Evolutionary conservation across 176 grass and related monocot species (phyloP).

Genomic region (Phragmites australis): DNA sequence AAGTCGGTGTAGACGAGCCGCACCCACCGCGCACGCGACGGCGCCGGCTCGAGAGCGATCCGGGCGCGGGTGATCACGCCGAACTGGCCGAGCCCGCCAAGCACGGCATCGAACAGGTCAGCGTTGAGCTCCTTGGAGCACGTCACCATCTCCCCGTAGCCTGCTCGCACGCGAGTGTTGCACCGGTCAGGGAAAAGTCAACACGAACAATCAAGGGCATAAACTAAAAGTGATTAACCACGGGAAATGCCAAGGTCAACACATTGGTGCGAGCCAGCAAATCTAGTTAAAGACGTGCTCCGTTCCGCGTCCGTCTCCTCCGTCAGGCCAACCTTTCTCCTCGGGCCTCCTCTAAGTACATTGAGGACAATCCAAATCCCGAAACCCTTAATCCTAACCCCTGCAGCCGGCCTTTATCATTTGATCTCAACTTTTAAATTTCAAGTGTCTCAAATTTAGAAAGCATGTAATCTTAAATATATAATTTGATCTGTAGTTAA

Average conservation of each 20-base stretch:
- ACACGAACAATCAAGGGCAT: not conserved
- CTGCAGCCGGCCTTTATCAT: no score
- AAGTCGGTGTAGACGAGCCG: slow-evolving; percentile 74
- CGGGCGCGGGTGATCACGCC: slow-evolving; percentile 79
- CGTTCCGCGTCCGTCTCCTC: no score
- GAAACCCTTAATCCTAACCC: no score
- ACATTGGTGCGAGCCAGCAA: not conserved
- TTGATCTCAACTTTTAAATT: no score
- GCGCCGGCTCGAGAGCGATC: slow-evolving; percentile 56
- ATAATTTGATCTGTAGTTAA: not conserved
- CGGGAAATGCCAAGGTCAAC: slow-evolving; percentile 28
- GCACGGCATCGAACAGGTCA: slow-evolving; percentile 67
- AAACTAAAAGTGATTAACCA: not conserved
- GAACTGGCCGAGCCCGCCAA: slow-evolving; percentile 83
- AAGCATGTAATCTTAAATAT: not conserved
- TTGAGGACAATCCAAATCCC: no score
- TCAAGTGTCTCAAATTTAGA: no score
- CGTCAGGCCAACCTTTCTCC: no score
- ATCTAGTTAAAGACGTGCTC: slow-evolving; percentile 42
- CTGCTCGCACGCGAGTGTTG: slow-evolving; percentile 30
- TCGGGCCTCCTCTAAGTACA: no score
- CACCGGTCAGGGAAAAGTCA: slow-evolving; percentile 18
- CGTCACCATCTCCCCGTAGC: slow-evolving; percentile 57
- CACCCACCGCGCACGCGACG: slow-evolving; percentile 53
- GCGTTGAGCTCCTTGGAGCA: slow-evolving; percentile 61